Conservation (phyloP, 306 rosid genomes). For the Malus orientalis region DNA sequence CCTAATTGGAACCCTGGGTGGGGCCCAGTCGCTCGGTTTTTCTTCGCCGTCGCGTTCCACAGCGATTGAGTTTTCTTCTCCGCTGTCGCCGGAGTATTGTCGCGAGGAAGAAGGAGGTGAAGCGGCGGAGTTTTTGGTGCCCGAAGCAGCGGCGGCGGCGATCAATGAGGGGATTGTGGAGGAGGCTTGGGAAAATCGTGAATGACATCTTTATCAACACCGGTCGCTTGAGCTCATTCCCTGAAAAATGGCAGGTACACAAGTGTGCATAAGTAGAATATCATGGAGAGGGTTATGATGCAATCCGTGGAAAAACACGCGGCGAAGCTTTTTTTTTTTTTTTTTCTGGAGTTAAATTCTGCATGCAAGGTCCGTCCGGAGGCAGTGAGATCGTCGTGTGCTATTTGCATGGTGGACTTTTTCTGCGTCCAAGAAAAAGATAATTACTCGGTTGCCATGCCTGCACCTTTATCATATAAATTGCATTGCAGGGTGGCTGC, state of each 20-base stretch:
- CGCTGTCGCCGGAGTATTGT: conserved; percentile 36
- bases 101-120: conserved; percentile 29
- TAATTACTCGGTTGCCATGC: no score
- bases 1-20: conserved; percentile 31
- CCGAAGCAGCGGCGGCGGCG: conserved; percentile 25
- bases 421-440: no score
- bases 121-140: conserved; percentile 8
- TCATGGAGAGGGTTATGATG: no score
- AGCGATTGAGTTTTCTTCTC: conserved; percentile 24
- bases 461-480: no score
- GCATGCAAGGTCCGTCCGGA: no score
- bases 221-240: conserved; percentile 59
- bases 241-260: conserved; percentile 66
- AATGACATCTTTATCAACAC: conserved; percentile 66
- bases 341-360: no score
- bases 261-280: neutral
- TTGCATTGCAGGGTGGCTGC: no score
- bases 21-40: conserved; percentile 40
- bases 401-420: no score
- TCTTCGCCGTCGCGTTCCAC: conserved; percentile 26
- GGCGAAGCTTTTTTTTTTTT: no score
- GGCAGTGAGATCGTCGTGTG: no score
- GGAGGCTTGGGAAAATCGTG: conserved; percentile 91
- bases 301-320: no score
- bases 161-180: conserved; percentile 67